Evolutionary conservation across 176 grass and related monocot species (phyloP).

Genomic region (Saccharum officinarum): DNA sequence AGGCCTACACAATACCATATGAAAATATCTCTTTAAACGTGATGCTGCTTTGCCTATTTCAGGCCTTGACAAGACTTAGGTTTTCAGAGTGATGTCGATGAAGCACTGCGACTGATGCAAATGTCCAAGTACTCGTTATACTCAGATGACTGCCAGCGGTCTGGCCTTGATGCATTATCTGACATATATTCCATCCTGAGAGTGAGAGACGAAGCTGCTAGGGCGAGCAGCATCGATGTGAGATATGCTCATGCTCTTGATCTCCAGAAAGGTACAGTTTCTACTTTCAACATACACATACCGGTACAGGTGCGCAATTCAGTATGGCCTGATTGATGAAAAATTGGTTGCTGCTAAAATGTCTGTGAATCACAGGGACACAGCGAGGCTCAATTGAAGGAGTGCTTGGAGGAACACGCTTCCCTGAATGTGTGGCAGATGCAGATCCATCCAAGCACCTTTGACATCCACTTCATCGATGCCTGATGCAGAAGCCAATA

Average conservation of each 20-base stretch:
- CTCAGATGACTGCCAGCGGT: conserved; percentile 85
- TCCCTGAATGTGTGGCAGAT: conserved; percentile 29
- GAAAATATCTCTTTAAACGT: not conserved
- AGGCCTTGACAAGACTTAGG: conserved; percentile 93
- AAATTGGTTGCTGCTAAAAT: not conserved
- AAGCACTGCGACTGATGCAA: conserved; percentile 93
- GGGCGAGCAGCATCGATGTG: conserved; percentile 77
- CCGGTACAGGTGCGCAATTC: not conserved
- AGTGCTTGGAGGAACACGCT: conserved; percentile 93
- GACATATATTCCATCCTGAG: conserved; percentile 97
- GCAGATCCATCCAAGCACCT: conserved; percentile 38
- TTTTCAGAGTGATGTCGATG: conserved; percentile 97
- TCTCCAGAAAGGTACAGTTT: conserved; percentile 85
- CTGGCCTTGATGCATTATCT: conserved; percentile 93
- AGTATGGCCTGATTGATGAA: not conserved
- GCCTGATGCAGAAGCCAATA: conserved; percentile 46
- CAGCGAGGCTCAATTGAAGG: conserved; percentile 91
- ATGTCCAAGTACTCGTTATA: conserved; percentile 98
- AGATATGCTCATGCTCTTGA: conserved; percentile 93
- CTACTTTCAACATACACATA: not conserved
- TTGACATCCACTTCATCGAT: conserved; percentile 90
- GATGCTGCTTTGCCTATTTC: conserved; percentile 1
- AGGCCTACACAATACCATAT: not conserved
- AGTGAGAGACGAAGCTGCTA: conserved; percentile 89
- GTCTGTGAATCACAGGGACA: conserved; percentile 65